A percentile compares a stretch with the other conserved stretches of the same genome.
phyloP scores from a whole-genome alignment of 1,284 basidiomycete species.

The Cryptococcus deneoformans region DNA sequence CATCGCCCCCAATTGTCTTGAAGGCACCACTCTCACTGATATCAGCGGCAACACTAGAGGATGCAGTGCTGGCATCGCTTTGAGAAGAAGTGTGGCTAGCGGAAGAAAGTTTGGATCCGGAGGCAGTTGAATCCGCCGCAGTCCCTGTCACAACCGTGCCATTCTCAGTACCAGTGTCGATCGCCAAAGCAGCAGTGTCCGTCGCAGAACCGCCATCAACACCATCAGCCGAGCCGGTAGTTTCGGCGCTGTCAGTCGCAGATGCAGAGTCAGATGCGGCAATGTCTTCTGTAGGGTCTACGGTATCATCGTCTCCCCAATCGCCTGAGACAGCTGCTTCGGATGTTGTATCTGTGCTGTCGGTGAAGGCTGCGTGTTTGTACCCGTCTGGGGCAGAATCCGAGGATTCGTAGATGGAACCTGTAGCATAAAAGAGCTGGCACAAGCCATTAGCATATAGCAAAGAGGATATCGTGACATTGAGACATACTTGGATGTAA shows the following conservation, averaged over 20 bases:
- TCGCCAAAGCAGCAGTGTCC: background rate
- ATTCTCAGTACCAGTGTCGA: background rate
- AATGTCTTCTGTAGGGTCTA: background rate
- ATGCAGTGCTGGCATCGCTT: background rate
- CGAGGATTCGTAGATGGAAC: conserved; percentile 26
- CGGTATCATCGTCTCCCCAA: background rate
- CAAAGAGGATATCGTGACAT: background rate
- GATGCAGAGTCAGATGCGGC: background rate
- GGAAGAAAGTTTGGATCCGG: background rate
- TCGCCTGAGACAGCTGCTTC: background rate
- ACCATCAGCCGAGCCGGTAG: background rate
- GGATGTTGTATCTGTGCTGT: background rate
- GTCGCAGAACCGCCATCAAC: background rate
- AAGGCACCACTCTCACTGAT: conserved; percentile 1
- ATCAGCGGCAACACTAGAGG: background rate
- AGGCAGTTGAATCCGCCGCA: background rate
- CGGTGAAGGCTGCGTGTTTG: conserved; percentile 12
- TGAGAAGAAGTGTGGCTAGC: background rate
- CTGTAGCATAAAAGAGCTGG: conserved; percentile 30
- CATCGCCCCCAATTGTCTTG: conserved; percentile 3
- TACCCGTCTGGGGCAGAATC: conserved; percentile 17
- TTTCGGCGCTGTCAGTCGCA: background rate
- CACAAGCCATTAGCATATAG: background rate
- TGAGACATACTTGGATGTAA: conserved; percentile 21
- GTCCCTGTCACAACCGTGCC: background rate